Base-by-base conservation (phyloP, 148 eudicot genomes). In the Rhododendron ferrugineum region DNA sequence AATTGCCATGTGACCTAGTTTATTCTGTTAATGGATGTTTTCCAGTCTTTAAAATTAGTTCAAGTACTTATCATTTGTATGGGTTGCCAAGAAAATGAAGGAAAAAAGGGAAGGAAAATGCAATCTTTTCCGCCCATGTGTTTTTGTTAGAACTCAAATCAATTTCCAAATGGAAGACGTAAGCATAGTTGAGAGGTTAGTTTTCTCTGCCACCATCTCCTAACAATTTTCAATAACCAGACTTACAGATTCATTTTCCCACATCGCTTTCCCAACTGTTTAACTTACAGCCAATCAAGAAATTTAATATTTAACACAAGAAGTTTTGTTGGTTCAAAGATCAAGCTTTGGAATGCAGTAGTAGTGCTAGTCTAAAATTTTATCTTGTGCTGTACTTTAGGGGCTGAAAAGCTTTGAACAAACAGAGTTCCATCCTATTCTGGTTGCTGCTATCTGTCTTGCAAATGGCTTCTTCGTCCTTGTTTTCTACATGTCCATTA, bases 391-490 rank as follows among this genome's bases (percentile, higher is more conserved):
- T 60, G 11, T 34, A 0, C 62, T 62, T 10, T n/a, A 60, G 84
- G 84, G 50, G 22, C 52, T 81, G 20, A 62, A 81, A 81, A 60
- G 34, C 74, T 16, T 81, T 37, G 50, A 81, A 60, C 52, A 11
- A 81, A 62, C 74, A 81, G 47, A 58, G 74, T 11, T 80, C 11
- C 70, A 79, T 79, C 30, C 28, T 32, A 13, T 80, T 30, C 46
- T 18, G 6, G n/a, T 36, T 18, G 83, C 40, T 56, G 40, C 52
- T 54, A 54, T 79, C n/a, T 44, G 28, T 18, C 46, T 50, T 85
- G 42, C 81, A 56, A 50, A 95, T 94, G 97, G 94, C 92, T 23
- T 44, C 89, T 23, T 87, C 91, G 0, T 79, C 93, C 36, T 88
- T 89, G 34, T 86, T 91, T 70, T 83, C 90, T 82, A 52, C 91